Base-by-base conservation (phyloP, 345 rosid genomes). In the Microthlaspi erraticum region DNA sequence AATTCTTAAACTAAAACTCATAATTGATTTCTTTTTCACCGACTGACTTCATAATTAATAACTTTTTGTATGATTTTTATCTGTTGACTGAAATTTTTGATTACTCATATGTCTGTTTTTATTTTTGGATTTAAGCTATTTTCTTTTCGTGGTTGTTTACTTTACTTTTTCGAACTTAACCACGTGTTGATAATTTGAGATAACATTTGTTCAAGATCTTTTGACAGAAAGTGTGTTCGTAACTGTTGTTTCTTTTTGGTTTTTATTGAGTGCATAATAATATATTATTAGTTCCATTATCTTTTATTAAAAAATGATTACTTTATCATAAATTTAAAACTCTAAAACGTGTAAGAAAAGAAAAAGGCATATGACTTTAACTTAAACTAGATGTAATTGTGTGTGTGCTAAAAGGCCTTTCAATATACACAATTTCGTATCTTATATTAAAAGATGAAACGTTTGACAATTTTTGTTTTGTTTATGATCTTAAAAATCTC, bases 221-320 rank as follows among this genome's bases (percentile, higher is more conserved):
- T 36, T 34, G 41, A 16, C 26, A 11, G 19, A 34, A 56, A 56
- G 43, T 16, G 23, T 26, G 20, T 56, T 56, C 13, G 60, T 56
- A 58, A 58, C 63, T 38, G 63, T 11, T 58, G 33, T 58, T 37
- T 57, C 62, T 38, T 58, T 58, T 58, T 58, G 6, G 38, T 37
- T 58, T 58, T 58, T 58, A 11, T 58, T 37, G 7, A 58, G 11
- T 11, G 29, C 29, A 26, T 26, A 45, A 58, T 37, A 1, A 57
- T 37, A 19, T 58, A 43, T n/a, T 43, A 20, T n/a, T 43, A 43
- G 23, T 42, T 13, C 7, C 13, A 11, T 39, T 11, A 11, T 41
- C 13, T n/a, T 26, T 1, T 43, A 57, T 19, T 37, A 18, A 58
- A 37, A 58, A 12, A n/a, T 18, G 33, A 36, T 11, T 34, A 17